Evolutionary conservation across 257 asterid species (phyloP).

Genomic region (Penstemon eatonii): DNA sequence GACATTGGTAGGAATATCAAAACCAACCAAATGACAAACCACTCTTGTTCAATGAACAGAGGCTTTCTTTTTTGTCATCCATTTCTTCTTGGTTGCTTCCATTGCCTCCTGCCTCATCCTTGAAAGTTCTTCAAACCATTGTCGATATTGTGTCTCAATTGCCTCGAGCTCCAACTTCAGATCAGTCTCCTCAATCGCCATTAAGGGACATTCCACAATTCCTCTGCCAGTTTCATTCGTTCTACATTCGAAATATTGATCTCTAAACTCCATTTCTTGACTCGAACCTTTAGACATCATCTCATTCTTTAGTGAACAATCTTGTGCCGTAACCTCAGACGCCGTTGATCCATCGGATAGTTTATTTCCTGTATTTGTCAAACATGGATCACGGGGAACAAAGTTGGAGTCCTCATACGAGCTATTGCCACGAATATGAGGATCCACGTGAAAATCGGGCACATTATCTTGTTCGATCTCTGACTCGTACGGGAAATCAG

Average conservation of each 20-base stretch:
- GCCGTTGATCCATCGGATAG: conserved; percentile 46
- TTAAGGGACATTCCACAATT: conserved; percentile 29
- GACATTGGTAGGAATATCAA: not conserved
- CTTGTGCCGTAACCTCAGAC: conserved; percentile 39
- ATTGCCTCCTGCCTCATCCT: conserved; percentile 34
- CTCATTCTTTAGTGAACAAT: conserved; percentile 32
- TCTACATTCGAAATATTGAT: conserved; percentile 35
- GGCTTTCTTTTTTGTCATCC: conserved; percentile 44
- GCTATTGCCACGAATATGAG: conserved; percentile 30
- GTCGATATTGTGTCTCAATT: conserved; percentile 36
- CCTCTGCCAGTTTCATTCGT: conserved; percentile 33
- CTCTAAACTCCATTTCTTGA: conserved; percentile 39
- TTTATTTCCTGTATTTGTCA: conserved; percentile 19
- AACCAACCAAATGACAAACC: not conserved
- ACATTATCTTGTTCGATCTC: conserved; percentile 22
- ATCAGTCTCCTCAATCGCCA: conserved; percentile 22
- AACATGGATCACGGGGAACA: conserved; percentile 30
- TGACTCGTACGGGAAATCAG: conserved; percentile 26
- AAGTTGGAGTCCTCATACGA: conserved; percentile 20
- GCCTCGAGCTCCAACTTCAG: conserved; percentile 35
- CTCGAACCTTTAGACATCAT: conserved; percentile 31
- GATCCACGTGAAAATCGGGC: conserved; percentile 16
- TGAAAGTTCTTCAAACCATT: conserved; percentile 36
- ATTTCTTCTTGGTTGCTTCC: conserved; percentile 43
- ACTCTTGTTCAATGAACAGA: conserved; percentile 18